phyloP scores from a whole-genome alignment of 202 grass and related monocot genomes.

The Brachypodium distachyon region DNA sequence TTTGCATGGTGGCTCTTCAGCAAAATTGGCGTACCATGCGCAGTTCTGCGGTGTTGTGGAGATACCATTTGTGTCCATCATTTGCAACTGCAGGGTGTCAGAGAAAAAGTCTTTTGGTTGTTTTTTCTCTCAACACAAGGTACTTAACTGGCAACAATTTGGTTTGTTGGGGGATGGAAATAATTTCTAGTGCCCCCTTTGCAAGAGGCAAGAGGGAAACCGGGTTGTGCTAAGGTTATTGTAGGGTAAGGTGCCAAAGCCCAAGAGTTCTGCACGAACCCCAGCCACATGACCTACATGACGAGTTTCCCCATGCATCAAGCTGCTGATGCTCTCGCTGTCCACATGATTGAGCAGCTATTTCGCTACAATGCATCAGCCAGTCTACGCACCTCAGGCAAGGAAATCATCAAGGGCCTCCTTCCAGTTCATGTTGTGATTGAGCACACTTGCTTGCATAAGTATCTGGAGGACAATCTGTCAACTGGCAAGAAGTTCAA shows the following conservation, averaged over 20 bases:
- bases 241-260: background rate
- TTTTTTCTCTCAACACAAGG: too few species aligned
- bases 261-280: background rate
- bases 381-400: background rate
- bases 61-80: too few species aligned
- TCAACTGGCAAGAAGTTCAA: background rate
- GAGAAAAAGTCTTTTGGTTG: too few species aligned
- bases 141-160: too few species aligned
- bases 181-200: too few species aligned
- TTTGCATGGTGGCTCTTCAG: too few species aligned
- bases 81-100: too few species aligned
- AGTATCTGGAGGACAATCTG: conserved; percentile 6
- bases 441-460: background rate
- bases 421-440: background rate
- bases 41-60: too few species aligned
- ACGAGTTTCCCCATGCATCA: background rate
- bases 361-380: background rate
- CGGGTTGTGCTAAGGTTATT: background rate
- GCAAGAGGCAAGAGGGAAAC: too few species aligned
- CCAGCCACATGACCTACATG: background rate
- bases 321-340: background rate
- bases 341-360: background rate
- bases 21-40: too few species aligned
- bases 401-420: background rate
- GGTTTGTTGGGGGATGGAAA: too few species aligned